These are phyloP conservation scores for Proteromonas lacertae DNA, from an alignment of 352 stramenopile genomes.

Conservation along the genomic window DNA sequence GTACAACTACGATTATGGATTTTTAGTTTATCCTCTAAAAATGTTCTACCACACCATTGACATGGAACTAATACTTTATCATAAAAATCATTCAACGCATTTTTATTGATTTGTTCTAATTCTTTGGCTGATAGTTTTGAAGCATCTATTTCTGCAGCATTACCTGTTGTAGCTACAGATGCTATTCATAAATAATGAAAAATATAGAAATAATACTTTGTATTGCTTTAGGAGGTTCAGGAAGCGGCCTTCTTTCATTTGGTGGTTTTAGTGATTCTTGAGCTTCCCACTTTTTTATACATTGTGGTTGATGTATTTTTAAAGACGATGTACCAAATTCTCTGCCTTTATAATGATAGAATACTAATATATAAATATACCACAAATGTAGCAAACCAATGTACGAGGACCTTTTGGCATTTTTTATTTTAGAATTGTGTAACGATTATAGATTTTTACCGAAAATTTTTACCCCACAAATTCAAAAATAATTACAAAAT, in stretches of 20 bases:
- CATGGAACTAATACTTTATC: background rate
- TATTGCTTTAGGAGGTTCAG: background rate
- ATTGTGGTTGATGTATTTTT: slow-evolving; percentile 1
- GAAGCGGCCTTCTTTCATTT: background rate
- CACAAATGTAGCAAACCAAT: too few relatives aligned
- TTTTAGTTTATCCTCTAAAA: background rate
- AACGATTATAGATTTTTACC: too few relatives aligned
- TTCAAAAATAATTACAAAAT: too few relatives aligned
- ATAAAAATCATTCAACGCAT: background rate
- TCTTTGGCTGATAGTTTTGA: background rate
- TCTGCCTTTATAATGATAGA: too few relatives aligned
- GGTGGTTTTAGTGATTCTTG: background rate
- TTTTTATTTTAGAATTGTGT: too few relatives aligned
- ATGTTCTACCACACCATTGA: slow-evolving; percentile 1
- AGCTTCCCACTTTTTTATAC: background rate
- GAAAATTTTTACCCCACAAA: too few relatives aligned
- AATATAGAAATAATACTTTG: background rate
- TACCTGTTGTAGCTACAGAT: background rate
- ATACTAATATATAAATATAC: too few relatives aligned
- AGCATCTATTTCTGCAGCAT: background rate
- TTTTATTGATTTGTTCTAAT: background rate
- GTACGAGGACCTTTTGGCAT: too few relatives aligned
- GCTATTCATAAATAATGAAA: background rate
- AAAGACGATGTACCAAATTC: background rate
- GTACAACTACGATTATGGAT: slow-evolving; percentile 1